Evolutionary conservation across 768 basidiomycete species (phyloP), one percentile per base, ranked within the genome.

Genomic region (Hydnum rufescens): DNA sequence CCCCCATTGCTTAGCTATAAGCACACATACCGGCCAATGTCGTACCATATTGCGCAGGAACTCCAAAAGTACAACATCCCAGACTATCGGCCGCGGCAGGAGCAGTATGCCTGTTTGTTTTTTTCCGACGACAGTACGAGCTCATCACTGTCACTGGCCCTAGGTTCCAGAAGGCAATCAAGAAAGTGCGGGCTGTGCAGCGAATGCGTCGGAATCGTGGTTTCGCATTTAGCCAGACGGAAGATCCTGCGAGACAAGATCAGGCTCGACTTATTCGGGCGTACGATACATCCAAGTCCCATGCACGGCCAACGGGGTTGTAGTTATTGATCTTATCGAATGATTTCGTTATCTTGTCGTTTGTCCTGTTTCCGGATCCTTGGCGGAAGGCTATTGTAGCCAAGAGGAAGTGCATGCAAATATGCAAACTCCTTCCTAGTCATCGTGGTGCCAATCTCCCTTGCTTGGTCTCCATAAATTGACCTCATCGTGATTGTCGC

Each of bases 31-130:
- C 68, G 67, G 57, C 93, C 95, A 0, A 73, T 77, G 34, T 80
- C 92, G n/a, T 99, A 97, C 64, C 95, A 99, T 61, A 88, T 99
- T 60, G 90, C 90, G 0, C 93, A 97, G 63, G 95, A 99, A 63
- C 74, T 99, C n/a, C 93, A 97, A 68, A 96, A 95, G 68, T 96
- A 92, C 70, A 93, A 95, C 65, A 80, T 95, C 53, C 89, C 88
- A 3, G 89, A 93, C 61, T 99, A 97, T 64, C 74, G 95, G 39
- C 95, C 95, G 2, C 74, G 95, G 53, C 93, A 97, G 66, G 95
- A 95, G 66, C 95, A 97, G 82, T 96, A 59, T 58, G 79, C n/a
- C n/a, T n/a, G n/a, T n/a, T 74, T 31, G 18, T 26, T 42, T 3
- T 48, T 55, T 51, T 48, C 42, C 32, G 28, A 39, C 49, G 8